Base-by-base conservation (phyloP, 495 filamentous ascomycete genomes). In the Penicillium soppii region DNA sequence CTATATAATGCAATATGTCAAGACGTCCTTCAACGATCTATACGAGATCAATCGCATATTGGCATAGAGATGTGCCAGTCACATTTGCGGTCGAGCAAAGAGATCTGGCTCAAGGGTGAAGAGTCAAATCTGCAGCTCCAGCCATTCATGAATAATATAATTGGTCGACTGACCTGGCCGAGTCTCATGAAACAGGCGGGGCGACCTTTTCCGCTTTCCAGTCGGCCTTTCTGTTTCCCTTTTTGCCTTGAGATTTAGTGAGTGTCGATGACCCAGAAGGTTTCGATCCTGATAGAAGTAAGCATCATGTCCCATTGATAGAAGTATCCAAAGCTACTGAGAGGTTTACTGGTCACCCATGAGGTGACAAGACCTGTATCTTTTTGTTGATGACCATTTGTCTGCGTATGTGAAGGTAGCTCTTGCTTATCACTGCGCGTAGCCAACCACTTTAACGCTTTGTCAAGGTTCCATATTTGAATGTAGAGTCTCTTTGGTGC, bases 381-480 rank as follows among this genome's bases (percentile, higher is more conserved):
- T 53, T 68, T 75, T 32, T 56, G 66, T 7, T 56, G 58, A 7
- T 64, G 63, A 13, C 60, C 37, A 27, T 55, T 65, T 38, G 61
- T 62, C 51, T 68, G 67, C 7, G 83, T 83, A 67, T 92, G 92
- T 39, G 83, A 82, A 2, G 85, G 84, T 25, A 94, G 77, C 58
- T 92, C 86, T 5, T 82, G 78, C 53, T 73, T 70, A 13, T 78
- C 70, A 59, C 82, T 87, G 56, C 90, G 79, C 53, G 88, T 72
- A 17, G 89, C 88, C 16, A 97, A 73, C 89, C 89, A 96, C 57
- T 95, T 88, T 23, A 97, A 56, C n/a, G 82, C 80, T 63, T 94
- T 90, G 50, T 94, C 86, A 39, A 97, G 69, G 16, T 91, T 91
- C 87, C 90, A 95, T 9, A 89, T n/a, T n/a, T n/a, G n/a, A n/a